Percentiles rank a stretch among this genome's conserved stretches.
These are phyloP conservation scores for Cryptosporidium parvum DNA, from an alignment of 169 alveolate genomes.

Conservation along the genomic window DNA sequence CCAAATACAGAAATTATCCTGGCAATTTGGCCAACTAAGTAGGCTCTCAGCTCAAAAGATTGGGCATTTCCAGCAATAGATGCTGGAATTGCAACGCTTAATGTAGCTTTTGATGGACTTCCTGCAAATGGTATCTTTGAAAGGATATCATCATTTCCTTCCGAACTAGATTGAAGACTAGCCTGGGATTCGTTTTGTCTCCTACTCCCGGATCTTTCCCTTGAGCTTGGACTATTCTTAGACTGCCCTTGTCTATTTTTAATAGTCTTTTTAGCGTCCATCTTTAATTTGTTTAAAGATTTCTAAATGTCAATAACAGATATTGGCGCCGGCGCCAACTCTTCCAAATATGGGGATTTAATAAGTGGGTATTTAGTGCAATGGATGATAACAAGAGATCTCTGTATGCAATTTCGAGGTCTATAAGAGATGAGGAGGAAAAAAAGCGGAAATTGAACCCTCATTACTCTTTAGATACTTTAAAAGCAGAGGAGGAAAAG, in stretches of 20 bases:
- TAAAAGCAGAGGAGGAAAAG: slow-evolving; percentile 55
- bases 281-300: slow-evolving; percentile 6
- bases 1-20: slow-evolving; percentile 91
- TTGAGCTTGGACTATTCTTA: neutral
- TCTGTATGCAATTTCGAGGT: slow-evolving; percentile 35
- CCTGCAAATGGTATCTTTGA: slow-evolving; percentile 81
- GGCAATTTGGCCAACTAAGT: slow-evolving; percentile 92
- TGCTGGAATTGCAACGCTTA: slow-evolving; percentile 88
- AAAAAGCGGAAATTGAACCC: slow-evolving; percentile 30
- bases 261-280: slow-evolving; percentile 7
- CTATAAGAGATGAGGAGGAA: slow-evolving; percentile 54
- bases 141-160: slow-evolving; percentile 14
- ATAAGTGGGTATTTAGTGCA: slow-evolving; percentile 38
- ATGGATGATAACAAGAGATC: slow-evolving; percentile 32
- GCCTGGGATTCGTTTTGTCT: neutral
- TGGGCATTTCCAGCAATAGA: slow-evolving; percentile 87
- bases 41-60: slow-evolving; percentile 89
- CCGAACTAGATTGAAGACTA: neutral
- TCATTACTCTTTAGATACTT: slow-evolving; percentile 23
- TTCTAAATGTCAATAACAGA: neutral
- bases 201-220: neutral
- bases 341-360: neutral
- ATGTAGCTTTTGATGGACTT: slow-evolving; percentile 81
- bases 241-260: neutral
- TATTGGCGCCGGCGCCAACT: neutral